Conservation (phyloP, 495 filamentous ascomycete genomes). For the Penicillium goetzii region DNA sequence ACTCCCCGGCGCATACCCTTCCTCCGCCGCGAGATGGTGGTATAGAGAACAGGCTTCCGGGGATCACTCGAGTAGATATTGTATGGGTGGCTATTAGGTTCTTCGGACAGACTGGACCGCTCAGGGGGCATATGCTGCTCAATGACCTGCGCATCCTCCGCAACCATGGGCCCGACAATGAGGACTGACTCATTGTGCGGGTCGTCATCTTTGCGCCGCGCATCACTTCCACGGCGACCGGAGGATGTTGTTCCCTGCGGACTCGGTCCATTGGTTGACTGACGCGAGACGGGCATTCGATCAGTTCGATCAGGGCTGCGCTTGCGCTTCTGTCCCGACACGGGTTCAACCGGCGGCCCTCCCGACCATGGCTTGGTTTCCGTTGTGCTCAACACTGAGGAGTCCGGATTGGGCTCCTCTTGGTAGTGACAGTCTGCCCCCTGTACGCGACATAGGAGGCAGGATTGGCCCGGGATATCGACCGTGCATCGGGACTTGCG, state of each 20-base stretch:
- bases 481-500: slow-evolving; percentile 57
- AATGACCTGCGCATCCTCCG: slow-evolving; percentile 56
- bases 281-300: slow-evolving; percentile 22
- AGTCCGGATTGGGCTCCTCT: slow-evolving; percentile 40
- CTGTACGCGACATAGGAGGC: slow-evolving; percentile 54
- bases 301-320: slow-evolving; percentile 32
- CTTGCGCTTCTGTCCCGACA: slow-evolving; percentile 46
- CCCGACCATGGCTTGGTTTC: slow-evolving; percentile 38
- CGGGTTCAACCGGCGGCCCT: slow-evolving; percentile 28
- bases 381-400: slow-evolving; percentile 29
- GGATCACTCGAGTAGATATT: slow-evolving; percentile 55
- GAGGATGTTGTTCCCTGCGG: slow-evolving; percentile 34
- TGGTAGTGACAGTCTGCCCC: slow-evolving; percentile 55
- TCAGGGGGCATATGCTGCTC: slow-evolving; percentile 55
- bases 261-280: slow-evolving; percentile 33
- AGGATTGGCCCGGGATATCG: slow-evolving; percentile 52
- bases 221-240: slow-evolving; percentile 39
- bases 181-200: slow-evolving; percentile 53
- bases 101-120: slow-evolving; percentile 40
- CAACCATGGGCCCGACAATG: slow-evolving; percentile 55
- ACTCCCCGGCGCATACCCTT: slow-evolving; percentile 51
- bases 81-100: slow-evolving; percentile 49
- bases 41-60: slow-evolving; percentile 52
- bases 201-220: slow-evolving; percentile 45
- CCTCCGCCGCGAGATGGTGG: slow-evolving; percentile 50